Percentiles rank a stretch among this genome's conserved stretches.
Conservation (phyloP, 176 grass and related monocot species). For the Thalia dealbata region DNA sequence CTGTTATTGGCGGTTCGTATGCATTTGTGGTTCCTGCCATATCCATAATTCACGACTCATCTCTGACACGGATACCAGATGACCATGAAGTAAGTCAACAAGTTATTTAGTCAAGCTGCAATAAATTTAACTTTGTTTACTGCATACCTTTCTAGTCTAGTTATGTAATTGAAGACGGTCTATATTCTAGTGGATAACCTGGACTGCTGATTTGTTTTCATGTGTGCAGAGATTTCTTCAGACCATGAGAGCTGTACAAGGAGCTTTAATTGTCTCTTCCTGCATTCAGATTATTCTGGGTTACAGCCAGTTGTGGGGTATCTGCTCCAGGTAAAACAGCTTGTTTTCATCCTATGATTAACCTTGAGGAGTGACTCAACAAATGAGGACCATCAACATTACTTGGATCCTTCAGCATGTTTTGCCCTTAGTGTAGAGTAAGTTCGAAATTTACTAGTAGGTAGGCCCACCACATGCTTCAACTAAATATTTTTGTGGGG, state of each 20-base stretch:
- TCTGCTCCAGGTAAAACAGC: constrained; percentile 75
- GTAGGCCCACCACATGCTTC: too few relatives aligned
- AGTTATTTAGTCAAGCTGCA: neutral
- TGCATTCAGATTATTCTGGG: constrained; percentile 97
- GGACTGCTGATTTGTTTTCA: neutral
- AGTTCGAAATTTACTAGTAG: too few relatives aligned
- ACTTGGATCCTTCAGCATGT: too few relatives aligned
- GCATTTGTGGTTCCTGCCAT: constrained; percentile 83
- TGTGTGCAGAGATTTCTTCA: constrained; percentile 70
- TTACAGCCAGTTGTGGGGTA: constrained; percentile 98
- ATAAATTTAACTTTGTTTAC: neutral
- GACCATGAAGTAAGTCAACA: constrained; percentile 41
- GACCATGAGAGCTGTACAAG: constrained; percentile 93
- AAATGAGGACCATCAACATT: too few relatives aligned
- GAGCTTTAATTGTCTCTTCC: constrained; percentile 83
- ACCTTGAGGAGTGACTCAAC: too few relatives aligned
- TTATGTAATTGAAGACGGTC: neutral
- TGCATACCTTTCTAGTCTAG: neutral
- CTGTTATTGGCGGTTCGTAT: constrained; percentile 79
- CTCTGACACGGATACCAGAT: constrained; percentile 44
- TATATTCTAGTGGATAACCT: neutral
- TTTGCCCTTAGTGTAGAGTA: too few relatives aligned
- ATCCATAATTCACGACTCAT: constrained; percentile 74
- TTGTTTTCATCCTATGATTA: neutral
- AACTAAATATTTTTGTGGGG: too few relatives aligned